Conservation (phyloP, 768 basidiomycete species). For the Russula ochroleuca region DNA sequence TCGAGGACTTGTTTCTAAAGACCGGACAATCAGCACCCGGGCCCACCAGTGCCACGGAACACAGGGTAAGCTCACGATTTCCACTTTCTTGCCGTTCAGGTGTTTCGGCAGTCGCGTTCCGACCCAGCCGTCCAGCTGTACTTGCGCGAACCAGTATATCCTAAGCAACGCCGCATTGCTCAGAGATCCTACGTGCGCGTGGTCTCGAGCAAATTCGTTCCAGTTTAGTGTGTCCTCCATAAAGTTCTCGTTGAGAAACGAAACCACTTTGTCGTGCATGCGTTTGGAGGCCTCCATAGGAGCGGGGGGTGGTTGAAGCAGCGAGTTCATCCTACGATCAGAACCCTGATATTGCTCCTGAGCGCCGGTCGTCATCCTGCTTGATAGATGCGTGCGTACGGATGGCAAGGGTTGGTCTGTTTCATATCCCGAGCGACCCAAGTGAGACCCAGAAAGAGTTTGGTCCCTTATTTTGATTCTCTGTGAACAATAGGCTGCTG, state of each 20-base stretch:
- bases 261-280: constrained; percentile 8
- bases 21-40: background rate
- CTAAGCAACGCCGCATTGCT: constrained; percentile 19
- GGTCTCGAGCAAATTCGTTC: constrained; percentile 16
- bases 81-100: constrained; percentile 11
- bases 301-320: constrained; percentile 5
- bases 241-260: constrained; percentile 12
- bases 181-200: constrained; percentile 3
- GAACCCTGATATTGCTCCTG: background rate
- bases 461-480: background rate
- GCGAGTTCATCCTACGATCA: background rate
- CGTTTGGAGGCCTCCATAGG: constrained; percentile 4
- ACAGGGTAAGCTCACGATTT: background rate
- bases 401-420: constrained; percentile 10
- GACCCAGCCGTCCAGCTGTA: constrained; percentile 12
- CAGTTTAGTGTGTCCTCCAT: constrained; percentile 8
- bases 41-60: background rate
- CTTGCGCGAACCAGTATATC: constrained; percentile 21
- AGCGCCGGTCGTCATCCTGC: background rate
- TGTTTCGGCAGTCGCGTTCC: constrained; percentile 11
- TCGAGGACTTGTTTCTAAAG: constrained; percentile 12
- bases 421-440: constrained; percentile 12
- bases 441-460: background rate
- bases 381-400: background rate
- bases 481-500: background rate